Base-by-base conservation (phyloP, 1,284 basidiomycete species). In the Schizophyllum amplum region DNA sequence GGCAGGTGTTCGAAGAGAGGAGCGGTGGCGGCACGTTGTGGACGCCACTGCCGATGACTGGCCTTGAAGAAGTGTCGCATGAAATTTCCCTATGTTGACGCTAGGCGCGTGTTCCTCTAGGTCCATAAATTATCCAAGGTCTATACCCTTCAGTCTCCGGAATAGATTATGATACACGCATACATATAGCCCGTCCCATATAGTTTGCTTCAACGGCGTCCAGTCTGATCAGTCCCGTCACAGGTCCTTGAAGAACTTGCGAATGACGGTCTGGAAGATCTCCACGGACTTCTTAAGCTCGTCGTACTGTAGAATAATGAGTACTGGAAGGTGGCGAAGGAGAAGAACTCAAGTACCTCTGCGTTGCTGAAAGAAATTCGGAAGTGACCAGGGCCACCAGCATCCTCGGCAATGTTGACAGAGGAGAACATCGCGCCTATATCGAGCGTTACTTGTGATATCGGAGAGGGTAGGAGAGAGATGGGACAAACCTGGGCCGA, bases 361-460 rank as follows among this genome's bases (percentile, higher is more conserved):
- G 73, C 73, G 57, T 75, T 76, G 62, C 83, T 84, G 70, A 84
- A 89, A 60, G 79, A 77, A 42, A 88, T 70, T 4, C 86, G 75
- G 69, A 84, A 81, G 66, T 87, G 83, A 0, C 83, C 84, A 52
- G 72, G 65, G 20, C 63, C 68, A 5, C 68, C 61, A 17, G 64
- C 62, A n/a, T 70, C 65, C 11, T 64, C 62, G 4, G 65, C 64
- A 9, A 72, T 67, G 4, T 61, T 63, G 46, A 73, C 67, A 2
- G 81, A 72, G 15, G 75, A 71, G 66, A 88, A 90, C 64, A 82
- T 77, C 54, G 59, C 55, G 17, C 46, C n/a, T n/a, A n/a, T n/a
- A n/a, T n/a, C n/a, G n/a, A n/a, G n/a, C n/a, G n/a, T 27, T 21
- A 46, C 21, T 20, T 13, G n/a, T 53, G 7, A 47, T 54, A 24